Conservation (phyloP, 345 rosid genomes). For the Populus pruinosa region DNA sequence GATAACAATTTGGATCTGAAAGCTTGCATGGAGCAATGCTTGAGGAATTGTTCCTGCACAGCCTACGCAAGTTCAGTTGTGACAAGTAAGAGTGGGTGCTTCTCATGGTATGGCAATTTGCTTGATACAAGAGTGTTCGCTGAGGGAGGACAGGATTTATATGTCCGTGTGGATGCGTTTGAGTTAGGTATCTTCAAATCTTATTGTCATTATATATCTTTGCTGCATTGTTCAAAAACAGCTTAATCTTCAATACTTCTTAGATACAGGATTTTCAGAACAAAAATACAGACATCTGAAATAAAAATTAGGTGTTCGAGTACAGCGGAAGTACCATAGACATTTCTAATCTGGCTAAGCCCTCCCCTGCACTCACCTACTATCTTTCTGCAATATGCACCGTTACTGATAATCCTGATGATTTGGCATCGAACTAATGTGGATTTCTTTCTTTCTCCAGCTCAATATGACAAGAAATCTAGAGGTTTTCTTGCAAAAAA, state of each 20-base stretch:
- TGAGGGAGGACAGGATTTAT: background rate
- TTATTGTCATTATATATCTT: background rate
- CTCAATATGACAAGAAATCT: background rate
- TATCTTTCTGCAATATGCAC: no score
- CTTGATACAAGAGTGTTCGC: background rate
- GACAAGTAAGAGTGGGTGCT: slow-evolving; percentile 1
- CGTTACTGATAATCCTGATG: no score
- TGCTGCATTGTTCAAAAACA: no score
- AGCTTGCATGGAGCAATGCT: slow-evolving; percentile 4
- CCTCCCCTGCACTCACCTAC: no score
- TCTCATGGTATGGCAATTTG: slow-evolving; percentile 22
- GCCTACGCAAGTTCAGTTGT: slow-evolving; percentile 12
- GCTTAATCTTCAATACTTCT: no score
- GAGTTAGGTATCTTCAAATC: slow-evolving; percentile 10
- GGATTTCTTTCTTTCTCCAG: background rate
- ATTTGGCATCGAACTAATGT: no score
- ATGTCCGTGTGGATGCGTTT: slow-evolving; percentile 16
- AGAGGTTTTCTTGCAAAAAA: background rate
- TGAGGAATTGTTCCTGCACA: slow-evolving; percentile 9
- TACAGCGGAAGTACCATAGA: no score
- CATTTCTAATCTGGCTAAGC: no score
- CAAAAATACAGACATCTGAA: no score
- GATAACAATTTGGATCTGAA: background rate
- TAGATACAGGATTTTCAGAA: no score
- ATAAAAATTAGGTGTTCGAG: no score